phyloP scores from a whole-genome alignment of 306 rosid genomes.

The Quercus bicolor region DNA sequence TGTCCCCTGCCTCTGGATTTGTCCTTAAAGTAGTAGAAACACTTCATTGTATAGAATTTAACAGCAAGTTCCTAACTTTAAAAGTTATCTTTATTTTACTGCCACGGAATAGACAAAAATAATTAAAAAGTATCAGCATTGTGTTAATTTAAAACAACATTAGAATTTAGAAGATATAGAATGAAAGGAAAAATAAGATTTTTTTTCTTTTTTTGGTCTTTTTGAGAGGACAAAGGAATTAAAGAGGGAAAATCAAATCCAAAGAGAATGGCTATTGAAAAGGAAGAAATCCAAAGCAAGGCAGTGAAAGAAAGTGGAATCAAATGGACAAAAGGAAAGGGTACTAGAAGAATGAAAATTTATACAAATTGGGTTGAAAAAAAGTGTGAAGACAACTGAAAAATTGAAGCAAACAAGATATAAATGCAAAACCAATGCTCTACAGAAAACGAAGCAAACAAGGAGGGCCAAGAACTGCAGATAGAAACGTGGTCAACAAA shows the following conservation, averaged over 20 bases:
- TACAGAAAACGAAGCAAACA: background rate
- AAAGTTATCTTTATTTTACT: conserved; percentile 15
- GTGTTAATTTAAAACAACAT: background rate
- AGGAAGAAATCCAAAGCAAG: background rate
- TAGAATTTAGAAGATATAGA: too few species aligned
- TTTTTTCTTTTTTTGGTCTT: too few species aligned
- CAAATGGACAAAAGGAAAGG: background rate
- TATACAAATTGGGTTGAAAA: background rate
- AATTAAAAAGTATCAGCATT: background rate
- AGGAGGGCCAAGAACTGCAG: background rate
- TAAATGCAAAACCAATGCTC: background rate
- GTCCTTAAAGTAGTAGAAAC: conserved; percentile 58
- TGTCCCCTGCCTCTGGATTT: conserved; percentile 42
- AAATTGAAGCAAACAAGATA: background rate
- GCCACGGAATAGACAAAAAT: conserved; percentile 11
- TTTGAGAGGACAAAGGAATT: background rate
- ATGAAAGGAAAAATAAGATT: too few species aligned
- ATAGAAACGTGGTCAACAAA: background rate
- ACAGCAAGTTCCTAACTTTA: background rate
- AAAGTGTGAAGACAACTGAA: background rate
- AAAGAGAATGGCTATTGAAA: background rate
- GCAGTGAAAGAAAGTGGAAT: background rate
- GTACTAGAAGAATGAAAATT: background rate
- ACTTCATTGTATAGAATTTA: conserved; percentile 50
- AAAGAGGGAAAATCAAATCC: background rate